Evolutionary conservation across 2,329 filamentous ascomycete species (phyloP).

Genomic region (Verticillium isaacii): DNA sequence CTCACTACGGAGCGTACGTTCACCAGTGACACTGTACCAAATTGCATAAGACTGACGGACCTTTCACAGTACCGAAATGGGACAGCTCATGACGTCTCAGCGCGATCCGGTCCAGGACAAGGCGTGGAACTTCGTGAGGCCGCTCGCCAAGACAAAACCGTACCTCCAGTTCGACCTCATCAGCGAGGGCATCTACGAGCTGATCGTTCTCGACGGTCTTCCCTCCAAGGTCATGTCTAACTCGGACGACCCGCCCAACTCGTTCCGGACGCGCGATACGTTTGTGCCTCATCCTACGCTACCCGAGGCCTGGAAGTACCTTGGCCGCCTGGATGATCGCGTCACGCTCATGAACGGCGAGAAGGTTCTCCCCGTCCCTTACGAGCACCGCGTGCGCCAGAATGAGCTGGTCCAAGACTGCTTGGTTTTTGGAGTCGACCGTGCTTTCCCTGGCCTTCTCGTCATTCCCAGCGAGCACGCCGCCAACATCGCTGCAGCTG

Average conservation of each 20-base stretch:
- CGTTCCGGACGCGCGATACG: conserved; percentile 38
- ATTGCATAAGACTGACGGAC: background rate
- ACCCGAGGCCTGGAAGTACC: conserved; percentile 38
- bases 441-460: conserved; percentile 46
- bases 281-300: conserved; percentile 36
- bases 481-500: conserved; percentile 30
- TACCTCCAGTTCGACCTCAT: conserved; percentile 32
- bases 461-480: conserved; percentile 45
- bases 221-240: conserved; percentile 30
- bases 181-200: conserved; percentile 28
- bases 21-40: background rate
- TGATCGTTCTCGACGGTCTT: conserved; percentile 29
- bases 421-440: conserved; percentile 51
- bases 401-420: conserved; percentile 49
- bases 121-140: conserved; percentile 51
- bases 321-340: conserved; percentile 38
- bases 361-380: conserved; percentile 39
- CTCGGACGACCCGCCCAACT: conserved; percentile 37
- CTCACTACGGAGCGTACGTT: conserved; percentile 43
- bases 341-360: conserved; percentile 42
- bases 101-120: conserved; percentile 39
- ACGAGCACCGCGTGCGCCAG: conserved; percentile 50
- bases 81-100: conserved; percentile 51
- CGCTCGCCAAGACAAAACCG: conserved; percentile 29
- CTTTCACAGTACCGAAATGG: conserved; percentile 44